phyloP scores from a whole-genome alignment of 2,329 filamentous ascomycete genomes.

The Beauveria sp. region DNA sequence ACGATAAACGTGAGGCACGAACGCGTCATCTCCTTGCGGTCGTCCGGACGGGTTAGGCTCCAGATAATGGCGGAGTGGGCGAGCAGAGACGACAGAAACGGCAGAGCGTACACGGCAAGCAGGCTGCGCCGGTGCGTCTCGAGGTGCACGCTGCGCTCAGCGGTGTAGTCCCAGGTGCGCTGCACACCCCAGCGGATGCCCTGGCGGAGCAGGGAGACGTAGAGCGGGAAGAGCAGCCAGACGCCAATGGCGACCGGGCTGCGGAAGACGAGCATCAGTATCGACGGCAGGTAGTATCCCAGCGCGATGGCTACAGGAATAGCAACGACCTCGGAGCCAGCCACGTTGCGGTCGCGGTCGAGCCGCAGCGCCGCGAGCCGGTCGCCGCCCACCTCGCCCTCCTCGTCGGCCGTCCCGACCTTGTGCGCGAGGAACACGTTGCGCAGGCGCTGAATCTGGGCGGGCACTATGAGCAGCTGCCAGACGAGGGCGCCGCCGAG shows the following conservation, averaged over 20 bases:
- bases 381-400: conserved; percentile 14
- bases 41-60: conserved; percentile 31
- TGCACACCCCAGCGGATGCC: conserved; percentile 23
- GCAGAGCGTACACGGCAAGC: conserved; percentile 36
- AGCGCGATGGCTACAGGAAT: conserved; percentile 41
- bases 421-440: conserved; percentile 23
- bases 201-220: conserved; percentile 36
- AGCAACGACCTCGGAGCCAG: conserved; percentile 47
- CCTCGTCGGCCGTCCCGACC: conserved; percentile 6
- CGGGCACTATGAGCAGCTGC: conserved; percentile 43
- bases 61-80: conserved; percentile 36
- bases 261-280: conserved; percentile 37
- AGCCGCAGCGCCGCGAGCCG: conserved; percentile 12
- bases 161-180: conserved; percentile 18
- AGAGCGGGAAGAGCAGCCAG: conserved; percentile 47
- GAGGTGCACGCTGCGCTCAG: conserved; percentile 30
- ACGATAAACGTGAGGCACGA: conserved; percentile 37
- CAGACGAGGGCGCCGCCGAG: conserved; percentile 42
- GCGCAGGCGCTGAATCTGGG: conserved; percentile 36
- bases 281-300: conserved; percentile 39
- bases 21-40: conserved; percentile 42
- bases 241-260: conserved; percentile 28
- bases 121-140: conserved; percentile 33
- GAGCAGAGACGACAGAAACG: conserved; percentile 33
- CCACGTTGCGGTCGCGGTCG: conserved; percentile 28